Conservation (phyloP, 495 filamentous ascomycete species). For the Letharia columbiana region DNA sequence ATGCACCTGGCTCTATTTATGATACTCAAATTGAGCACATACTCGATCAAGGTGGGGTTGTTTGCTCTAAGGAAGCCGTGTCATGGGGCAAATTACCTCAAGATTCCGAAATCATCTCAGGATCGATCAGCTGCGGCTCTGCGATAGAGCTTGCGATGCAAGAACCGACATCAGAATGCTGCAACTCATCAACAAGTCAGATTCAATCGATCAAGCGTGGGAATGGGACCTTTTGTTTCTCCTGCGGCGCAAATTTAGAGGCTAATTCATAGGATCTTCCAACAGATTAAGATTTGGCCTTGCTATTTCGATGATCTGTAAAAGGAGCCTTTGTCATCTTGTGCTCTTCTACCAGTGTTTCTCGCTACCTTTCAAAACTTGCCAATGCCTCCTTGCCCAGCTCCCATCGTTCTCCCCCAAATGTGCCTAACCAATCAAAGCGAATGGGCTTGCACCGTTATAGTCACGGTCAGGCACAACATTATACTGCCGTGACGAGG, state of each 20-base stretch:
- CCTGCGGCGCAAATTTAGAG: neutral
- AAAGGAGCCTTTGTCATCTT: no score
- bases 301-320: no score
- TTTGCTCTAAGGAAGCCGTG: neutral
- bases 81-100: neutral
- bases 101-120: neutral
- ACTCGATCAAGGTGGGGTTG: neutral
- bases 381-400: no score
- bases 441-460: no score
- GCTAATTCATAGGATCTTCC: neutral
- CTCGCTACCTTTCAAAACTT: no score
- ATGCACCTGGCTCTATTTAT: neutral
- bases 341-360: no score
- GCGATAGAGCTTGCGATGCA: neutral
- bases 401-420: no score
- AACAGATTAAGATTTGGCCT: no score
- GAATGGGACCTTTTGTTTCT: neutral
- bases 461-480: no score
- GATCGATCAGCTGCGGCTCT: neutral
- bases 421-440: no score
- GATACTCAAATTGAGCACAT: neutral
- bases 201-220: neutral
- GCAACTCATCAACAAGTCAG: neutral
- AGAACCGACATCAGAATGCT: neutral
- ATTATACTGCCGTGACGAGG: no score